Conservation (phyloP, 108 stramenopile genomes). For the Parietichytrium sp. region DNA sequence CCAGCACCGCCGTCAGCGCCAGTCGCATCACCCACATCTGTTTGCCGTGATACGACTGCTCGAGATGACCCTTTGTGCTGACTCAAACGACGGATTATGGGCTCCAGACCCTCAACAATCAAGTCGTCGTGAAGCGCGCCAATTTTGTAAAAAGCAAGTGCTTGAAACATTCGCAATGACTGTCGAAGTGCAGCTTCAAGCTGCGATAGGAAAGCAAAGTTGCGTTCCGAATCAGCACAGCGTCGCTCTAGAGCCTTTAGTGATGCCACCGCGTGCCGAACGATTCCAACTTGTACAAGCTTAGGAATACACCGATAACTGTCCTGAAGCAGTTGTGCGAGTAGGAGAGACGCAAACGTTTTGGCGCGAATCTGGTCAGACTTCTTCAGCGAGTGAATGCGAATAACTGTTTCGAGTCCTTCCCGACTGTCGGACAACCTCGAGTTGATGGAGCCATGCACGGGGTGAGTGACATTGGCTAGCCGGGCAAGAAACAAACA, state of each 20-base stretch:
- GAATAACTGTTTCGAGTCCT: no score
- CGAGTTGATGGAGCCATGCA: conserved; percentile 8
- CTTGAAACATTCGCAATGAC: background rate
- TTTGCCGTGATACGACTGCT: no score
- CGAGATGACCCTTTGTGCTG: background rate
- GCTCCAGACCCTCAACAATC: background rate
- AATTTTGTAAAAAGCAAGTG: background rate
- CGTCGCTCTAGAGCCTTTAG: background rate
- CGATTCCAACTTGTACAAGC: background rate
- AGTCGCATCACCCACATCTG: no score
- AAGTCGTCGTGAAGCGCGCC: background rate
- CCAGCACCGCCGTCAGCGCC: no score
- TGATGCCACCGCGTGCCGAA: background rate
- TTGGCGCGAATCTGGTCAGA: background rate
- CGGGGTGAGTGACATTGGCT: background rate
- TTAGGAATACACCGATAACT: background rate
- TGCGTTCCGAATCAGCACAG: background rate
- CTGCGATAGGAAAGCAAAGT: no score
- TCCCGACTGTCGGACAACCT: background rate
- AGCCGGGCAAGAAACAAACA: background rate
- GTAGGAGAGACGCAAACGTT: background rate
- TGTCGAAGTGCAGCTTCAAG: no score
- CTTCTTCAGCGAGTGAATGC: no score
- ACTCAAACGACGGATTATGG: background rate
- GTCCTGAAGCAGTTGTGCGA: background rate